Conservation (phyloP, 805 yeast species). For the Vanderwaltozyma yarrowii region DNA sequence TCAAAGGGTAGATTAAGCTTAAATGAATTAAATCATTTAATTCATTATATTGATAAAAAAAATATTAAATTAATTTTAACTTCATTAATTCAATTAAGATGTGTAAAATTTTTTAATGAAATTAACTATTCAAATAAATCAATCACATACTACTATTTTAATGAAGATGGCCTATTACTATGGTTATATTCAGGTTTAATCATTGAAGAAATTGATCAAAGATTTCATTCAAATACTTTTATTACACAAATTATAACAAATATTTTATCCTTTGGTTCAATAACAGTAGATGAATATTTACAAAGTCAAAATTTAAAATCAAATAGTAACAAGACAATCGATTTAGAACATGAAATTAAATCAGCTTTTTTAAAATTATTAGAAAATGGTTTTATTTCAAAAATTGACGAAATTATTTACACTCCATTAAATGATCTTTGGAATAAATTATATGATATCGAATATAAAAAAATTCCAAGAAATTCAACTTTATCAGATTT, state of each 20-base stretch:
- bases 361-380: slow-evolving; percentile 36
- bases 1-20: slow-evolving; percentile 58
- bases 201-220: slow-evolving; percentile 40
- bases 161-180: slow-evolving; percentile 52
- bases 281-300: slow-evolving; percentile 45
- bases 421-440: slow-evolving; percentile 32
- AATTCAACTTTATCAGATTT: slow-evolving; percentile 40
- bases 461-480: slow-evolving; percentile 32
- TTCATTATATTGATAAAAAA: slow-evolving; percentile 37
- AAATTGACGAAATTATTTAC: slow-evolving; percentile 33
- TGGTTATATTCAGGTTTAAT: slow-evolving; percentile 73
- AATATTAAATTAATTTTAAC: slow-evolving; percentile 59
- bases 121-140: slow-evolving; percentile 18
- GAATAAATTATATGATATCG: slow-evolving; percentile 33
- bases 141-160: slow-evolving; percentile 43
- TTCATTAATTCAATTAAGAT: slow-evolving; percentile 66
- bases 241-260: slow-evolving; percentile 50
- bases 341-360: slow-evolving; percentile 19
- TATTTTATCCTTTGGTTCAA: slow-evolving; percentile 57
- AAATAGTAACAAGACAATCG: slow-evolving; percentile 7
- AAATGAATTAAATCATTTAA: slow-evolving; percentile 38
- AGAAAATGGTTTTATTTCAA: slow-evolving; percentile 41
- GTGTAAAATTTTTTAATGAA: slow-evolving; percentile 59
- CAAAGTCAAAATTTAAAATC: slow-evolving; percentile 18
- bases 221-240: slow-evolving; percentile 16